Evolutionary conservation across 352 stramenopile species (phyloP).

Genomic region (Aphanomyces astaci): DNA sequence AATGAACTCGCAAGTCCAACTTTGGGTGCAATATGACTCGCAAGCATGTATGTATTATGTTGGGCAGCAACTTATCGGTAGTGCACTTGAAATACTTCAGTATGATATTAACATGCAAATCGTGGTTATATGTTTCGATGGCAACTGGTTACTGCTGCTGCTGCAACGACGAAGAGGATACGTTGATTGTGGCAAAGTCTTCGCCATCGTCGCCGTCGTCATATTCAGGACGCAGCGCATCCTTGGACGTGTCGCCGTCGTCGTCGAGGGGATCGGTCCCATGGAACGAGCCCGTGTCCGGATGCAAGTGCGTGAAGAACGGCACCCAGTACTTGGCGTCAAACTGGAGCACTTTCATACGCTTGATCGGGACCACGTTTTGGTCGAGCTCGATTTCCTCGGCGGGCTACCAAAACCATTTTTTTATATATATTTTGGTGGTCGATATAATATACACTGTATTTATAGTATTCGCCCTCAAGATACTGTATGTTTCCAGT

Average conservation of each 20-base stretch:
- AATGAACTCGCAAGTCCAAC: no score
- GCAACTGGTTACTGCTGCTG: no score
- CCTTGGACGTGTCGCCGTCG: constrained; percentile 17
- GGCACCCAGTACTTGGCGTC: constrained; percentile 32
- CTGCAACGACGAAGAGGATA: constrained; percentile 1
- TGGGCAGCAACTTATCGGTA: no score
- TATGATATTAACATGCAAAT: no score
- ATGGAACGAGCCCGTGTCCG: not conserved
- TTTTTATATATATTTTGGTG: no score
- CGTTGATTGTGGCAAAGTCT: constrained; percentile 22
- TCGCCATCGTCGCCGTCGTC: constrained; percentile 13
- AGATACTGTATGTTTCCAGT: no score
- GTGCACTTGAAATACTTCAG: no score
- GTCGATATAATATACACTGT: no score
- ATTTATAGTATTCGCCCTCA: no score
- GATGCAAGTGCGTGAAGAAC: constrained; percentile 28
- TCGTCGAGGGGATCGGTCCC: not conserved
- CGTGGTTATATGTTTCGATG: no score
- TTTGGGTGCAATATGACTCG: no score
- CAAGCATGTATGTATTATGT: no score
- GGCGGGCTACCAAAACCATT: constrained; percentile 4
- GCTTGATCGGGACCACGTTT: constrained; percentile 28
- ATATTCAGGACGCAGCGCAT: constrained; percentile 11
- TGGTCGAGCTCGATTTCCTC: constrained; percentile 29
- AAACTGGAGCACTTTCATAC: constrained; percentile 31